Evolutionary conservation across 2,329 filamentous ascomycete species (phyloP).

Genomic region (Apiospora phragmitis): DNA sequence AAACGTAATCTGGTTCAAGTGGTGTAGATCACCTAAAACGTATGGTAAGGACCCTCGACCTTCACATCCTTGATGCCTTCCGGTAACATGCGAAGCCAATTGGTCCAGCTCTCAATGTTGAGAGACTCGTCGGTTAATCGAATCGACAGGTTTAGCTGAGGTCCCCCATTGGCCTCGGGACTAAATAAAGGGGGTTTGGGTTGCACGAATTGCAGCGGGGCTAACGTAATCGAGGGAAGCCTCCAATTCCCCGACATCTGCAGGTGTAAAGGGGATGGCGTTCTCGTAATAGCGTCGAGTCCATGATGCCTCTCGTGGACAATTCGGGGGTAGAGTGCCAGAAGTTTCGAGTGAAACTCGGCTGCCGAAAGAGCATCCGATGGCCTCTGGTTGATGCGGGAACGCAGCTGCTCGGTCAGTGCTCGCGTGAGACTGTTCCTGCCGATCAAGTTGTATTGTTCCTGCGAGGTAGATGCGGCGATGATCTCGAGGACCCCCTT

Average conservation of each 20-base stretch:
- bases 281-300: conserved; percentile 47
- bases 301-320: conserved; percentile 51
- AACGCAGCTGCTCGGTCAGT: conserved; percentile 50
- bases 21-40: conserved; percentile 10
- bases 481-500: conserved; percentile 57
- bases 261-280: conserved; percentile 55
- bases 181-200: conserved; percentile 42
- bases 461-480: conserved; percentile 55
- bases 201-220: conserved; percentile 45
- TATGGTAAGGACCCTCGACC: conserved; percentile 46
- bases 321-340: conserved; percentile 52
- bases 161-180: conserved; percentile 33
- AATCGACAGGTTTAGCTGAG: conserved; percentile 52
- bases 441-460: conserved; percentile 48
- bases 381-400: conserved; percentile 44
- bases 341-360: conserved; percentile 55
- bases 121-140: conserved; percentile 51
- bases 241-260: conserved; percentile 55
- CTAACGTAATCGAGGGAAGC: conserved; percentile 57
- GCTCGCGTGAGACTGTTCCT: conserved; percentile 54
- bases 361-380: conserved; percentile 49
- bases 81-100: conserved; percentile 60
- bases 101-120: conserved; percentile 55
- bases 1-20: neutral
- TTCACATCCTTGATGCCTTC: conserved; percentile 56